Base-by-base conservation (phyloP, 2,329 filamentous ascomycete genomes). In the Penicillium sumatraense region DNA sequence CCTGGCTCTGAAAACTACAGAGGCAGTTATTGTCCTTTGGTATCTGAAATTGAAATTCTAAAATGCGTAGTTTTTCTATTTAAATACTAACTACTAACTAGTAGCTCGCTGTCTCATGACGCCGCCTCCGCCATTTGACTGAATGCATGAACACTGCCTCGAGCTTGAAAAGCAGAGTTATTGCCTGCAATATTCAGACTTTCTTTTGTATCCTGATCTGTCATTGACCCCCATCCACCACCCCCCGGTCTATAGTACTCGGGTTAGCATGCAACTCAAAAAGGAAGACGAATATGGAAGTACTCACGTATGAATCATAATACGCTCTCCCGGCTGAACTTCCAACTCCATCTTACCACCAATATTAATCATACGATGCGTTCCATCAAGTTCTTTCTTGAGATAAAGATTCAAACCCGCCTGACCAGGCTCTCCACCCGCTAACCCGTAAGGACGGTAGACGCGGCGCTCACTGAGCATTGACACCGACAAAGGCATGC, bases 401-500 rank as follows among this genome's bases (percentile, higher is more conserved):
- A n/a, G n/a, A n/a, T n/a, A n/a, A n/a, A n/a, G n/a, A n/a, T n/a
- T n/a, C n/a, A n/a, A n/a, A n/a, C n/a, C n/a, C n/a, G n/a, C n/a
- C n/a, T n/a, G n/a, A n/a, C n/a, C n/a, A n/a, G n/a, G n/a, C n/a
- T 29, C 38, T 13, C 20, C 38, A 23, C 38, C 38, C 11, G 8
- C 20, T 11, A 41, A 5, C 5, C 38, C 38, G 66, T 91, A 96
- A 1, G 90, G 90, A 56, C 83, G 81, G 59, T 88, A 87, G 0
- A 92, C 88, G 23, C 90, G 74, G 8, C 90, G 73, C 68, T 95
- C 90, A 5, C 84, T 87, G 3, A 95, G 76, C 16, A 95, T 92
- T 1, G 84, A 87, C 2, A 90, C 89, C 71, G 91, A 87, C 5
- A 95, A 83, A 0, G 89, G 88, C 38, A 89, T 86, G 2, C 89